Conservation (phyloP, 78 protist genomes). For the Protostelium mycophagum region DNA sequence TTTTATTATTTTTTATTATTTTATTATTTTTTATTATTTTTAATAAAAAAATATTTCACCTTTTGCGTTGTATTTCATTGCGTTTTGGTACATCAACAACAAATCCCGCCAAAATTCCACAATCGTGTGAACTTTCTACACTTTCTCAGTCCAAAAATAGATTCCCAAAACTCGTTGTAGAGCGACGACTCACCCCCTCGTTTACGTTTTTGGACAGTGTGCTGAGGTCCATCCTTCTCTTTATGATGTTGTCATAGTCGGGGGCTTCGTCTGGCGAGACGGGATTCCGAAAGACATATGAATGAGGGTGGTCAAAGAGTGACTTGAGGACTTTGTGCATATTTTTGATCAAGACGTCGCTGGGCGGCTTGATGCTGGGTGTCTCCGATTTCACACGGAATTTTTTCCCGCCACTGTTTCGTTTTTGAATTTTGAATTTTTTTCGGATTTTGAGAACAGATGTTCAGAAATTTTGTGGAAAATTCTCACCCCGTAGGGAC, state of each 20-base stretch:
- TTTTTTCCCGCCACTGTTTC: not conserved
- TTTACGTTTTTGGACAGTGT: constrained; percentile 26
- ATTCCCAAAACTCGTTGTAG: not conserved
- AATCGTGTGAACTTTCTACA: constrained; percentile 1
- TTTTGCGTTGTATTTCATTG: constrained; percentile 34
- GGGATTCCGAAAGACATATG: constrained; percentile 35
- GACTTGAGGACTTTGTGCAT: constrained; percentile 20
- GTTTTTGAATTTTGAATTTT: no score
- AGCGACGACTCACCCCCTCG: constrained; percentile 12
- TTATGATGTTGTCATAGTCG: constrained; percentile 42
- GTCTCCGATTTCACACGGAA: not conserved
- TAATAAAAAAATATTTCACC: not conserved
- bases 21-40: no score
- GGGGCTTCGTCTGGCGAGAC: constrained; percentile 56
- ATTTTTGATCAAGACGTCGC: not conserved
- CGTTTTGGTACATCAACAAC: constrained; percentile 34
- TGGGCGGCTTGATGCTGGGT: not conserved
- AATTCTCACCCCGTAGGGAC: not conserved
- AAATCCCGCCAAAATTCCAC: constrained; percentile 34
- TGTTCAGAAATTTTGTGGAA: no score
- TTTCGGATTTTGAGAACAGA: no score
- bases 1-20: no score
- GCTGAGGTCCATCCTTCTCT: constrained; percentile 47
- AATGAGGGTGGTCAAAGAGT: constrained; percentile 5
- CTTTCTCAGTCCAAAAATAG: not conserved